A percentile compares a stretch with the other conserved stretches of the same genome.
These are phyloP conservation scores for Ustilago curta DNA, from an alignment of 1,284 basidiomycete genomes.

Conservation along the genomic window DNA sequence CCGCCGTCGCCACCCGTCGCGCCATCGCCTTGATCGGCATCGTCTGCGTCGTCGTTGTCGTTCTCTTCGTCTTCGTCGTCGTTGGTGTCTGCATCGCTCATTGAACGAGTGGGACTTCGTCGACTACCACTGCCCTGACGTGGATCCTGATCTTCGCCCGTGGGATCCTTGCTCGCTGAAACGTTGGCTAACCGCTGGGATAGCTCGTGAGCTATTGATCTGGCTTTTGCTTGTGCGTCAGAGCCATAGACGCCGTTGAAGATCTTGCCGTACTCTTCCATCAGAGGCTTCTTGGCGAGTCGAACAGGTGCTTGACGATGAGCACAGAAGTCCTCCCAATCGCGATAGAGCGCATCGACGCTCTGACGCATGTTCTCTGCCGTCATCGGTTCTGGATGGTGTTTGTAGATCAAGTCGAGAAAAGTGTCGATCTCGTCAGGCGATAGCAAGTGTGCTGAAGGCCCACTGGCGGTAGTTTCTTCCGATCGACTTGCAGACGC, in stretches of 20 bases:
- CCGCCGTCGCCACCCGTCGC: slow-evolving; percentile 22
- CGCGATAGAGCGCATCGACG: slow-evolving; percentile 40
- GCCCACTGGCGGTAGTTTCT: not conserved
- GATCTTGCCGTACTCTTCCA: slow-evolving; percentile 51
- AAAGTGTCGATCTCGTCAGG: slow-evolving; percentile 40
- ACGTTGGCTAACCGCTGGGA: slow-evolving; percentile 26
- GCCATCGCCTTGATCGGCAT: not conserved
- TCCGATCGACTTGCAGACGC: not conserved
- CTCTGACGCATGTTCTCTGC: slow-evolving; percentile 48
- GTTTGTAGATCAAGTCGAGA: slow-evolving; percentile 44
- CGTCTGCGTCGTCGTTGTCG: slow-evolving; percentile 5
- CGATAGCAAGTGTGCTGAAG: slow-evolving; percentile 19
- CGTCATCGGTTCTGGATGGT: slow-evolving; percentile 45
- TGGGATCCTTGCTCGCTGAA: slow-evolving; percentile 4
- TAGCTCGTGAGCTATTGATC: slow-evolving; percentile 40
- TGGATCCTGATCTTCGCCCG: not conserved
- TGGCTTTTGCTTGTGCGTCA: slow-evolving; percentile 29
- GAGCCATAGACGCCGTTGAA: slow-evolving; percentile 44
- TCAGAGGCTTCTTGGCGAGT: slow-evolving; percentile 42
- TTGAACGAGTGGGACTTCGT: slow-evolving; percentile 19
- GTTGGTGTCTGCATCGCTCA: slow-evolving; percentile 25
- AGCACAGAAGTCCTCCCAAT: slow-evolving; percentile 38
- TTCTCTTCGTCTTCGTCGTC: slow-evolving; percentile 16
- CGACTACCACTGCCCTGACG: slow-evolving; percentile 20
- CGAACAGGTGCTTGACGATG: slow-evolving; percentile 26